Evolutionary conservation across 2,329 filamentous ascomycete genomes (phyloP).

Genomic region (Phialemonium atrogriseum): DNA sequence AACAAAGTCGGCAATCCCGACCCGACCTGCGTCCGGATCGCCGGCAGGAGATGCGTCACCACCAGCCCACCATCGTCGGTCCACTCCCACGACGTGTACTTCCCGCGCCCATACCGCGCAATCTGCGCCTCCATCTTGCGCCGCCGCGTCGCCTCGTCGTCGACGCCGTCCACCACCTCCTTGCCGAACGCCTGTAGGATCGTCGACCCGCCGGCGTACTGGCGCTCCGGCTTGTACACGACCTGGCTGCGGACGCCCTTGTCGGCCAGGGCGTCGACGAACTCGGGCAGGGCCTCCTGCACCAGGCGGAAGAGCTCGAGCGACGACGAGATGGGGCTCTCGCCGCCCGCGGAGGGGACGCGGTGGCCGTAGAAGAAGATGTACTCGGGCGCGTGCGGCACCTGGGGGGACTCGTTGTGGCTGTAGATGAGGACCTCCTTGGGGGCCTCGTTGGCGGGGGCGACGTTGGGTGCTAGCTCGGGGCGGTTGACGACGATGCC

Average conservation of each 20-base stretch:
- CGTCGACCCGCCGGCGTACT: conserved; percentile 37
- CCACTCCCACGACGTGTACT: conserved; percentile 40
- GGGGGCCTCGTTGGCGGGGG: conserved; percentile 40
- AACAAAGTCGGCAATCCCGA: conserved; percentile 37
- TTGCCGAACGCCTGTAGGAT: conserved; percentile 35
- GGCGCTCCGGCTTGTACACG: conserved; percentile 32
- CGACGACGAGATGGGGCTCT: conserved; percentile 38
- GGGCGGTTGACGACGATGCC: conserved; percentile 36
- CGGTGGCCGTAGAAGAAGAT: conserved; percentile 39
- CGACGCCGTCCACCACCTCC: conserved; percentile 31
- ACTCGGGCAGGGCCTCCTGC: conserved; percentile 36
- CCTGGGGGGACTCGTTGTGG: conserved; percentile 42
- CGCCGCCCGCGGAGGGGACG: conserved; percentile 24
- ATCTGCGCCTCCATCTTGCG: conserved; percentile 41
- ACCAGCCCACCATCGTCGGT: conserved; percentile 32
- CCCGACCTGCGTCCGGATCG: conserved; percentile 34
- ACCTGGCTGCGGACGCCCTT: conserved; percentile 30
- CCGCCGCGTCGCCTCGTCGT: conserved; percentile 29
- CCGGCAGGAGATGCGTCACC: conserved; percentile 35
- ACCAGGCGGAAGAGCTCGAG: conserved; percentile 36
- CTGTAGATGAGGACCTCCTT: conserved; percentile 39
- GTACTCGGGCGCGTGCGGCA: conserved; percentile 41
- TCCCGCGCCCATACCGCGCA: conserved; percentile 32
- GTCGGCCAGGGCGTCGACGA: conserved; percentile 29
- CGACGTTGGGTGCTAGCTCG: conserved; percentile 1